Evolutionary conservation across 2,329 filamentous ascomycete species (phyloP), one percentile per base, ranked within the genome.

Genomic region (Thelonectria olida): DNA sequence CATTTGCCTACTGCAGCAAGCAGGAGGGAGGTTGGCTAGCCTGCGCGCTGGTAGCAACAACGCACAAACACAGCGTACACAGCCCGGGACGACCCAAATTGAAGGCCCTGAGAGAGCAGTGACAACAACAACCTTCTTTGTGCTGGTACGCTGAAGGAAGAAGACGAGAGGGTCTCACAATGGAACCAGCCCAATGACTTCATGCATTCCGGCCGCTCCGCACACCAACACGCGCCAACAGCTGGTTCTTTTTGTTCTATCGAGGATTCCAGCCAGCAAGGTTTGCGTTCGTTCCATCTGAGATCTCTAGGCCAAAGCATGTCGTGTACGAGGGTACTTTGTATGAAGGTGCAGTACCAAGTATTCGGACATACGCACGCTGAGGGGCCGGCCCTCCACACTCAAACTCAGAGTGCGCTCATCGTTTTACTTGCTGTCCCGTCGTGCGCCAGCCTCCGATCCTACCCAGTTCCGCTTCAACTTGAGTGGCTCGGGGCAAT

Each of bases 171-270:
- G 60, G 59, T 64, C 56, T 62, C 57, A 54, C 56, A 42, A 48
- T n/a, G n/a, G 38, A 39, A 65, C 66, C 53, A 65, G 65, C 66
- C 72, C 64, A 64, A 73, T 74, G 72, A 74, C 73, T 74, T 77
- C 64, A 75, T 77, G 73, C 75, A 76, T 74, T 74, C 71, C 72
- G 65, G 66, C 67, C 66, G 52, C 39, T 50, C 58, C 52, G 58
- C 52, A 22, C 66, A 62, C 61, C 70, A 70, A 73, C 66, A 72
- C 59, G 64, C 63, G 69, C 60, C 58, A 64, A 70, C 50, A 36
- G 27, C 57, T 44, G 67, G 53, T 67, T 57, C 49, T 57, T 54
- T 64, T 57, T 63, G 58, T 39, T 64, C 63, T 56, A 52, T 58
- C 39, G 53, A 67, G 48, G 50, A 70, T 65, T 69, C 66, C 66